Base-by-base conservation (phyloP, 495 filamentous ascomycete species). In the Podospora pseudocomata region DNA sequence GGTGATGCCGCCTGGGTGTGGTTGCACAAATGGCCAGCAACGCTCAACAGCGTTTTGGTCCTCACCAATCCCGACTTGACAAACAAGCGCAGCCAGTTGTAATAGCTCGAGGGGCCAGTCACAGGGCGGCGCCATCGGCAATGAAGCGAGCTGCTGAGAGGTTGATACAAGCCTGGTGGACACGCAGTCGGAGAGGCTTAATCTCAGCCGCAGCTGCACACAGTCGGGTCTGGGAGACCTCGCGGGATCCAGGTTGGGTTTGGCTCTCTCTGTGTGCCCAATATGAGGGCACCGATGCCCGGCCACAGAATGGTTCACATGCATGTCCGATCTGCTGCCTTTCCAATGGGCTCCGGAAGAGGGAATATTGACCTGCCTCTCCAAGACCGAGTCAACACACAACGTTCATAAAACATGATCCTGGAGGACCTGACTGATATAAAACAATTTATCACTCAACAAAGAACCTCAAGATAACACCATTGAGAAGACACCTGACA, bases 131-230 rank as follows among this genome's bases (percentile, higher is more conserved):
- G 39, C 39, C 39, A 49, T 49, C 39, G 39, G 39, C 39, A 49
- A 9, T 6, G 39, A 49, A 49, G 39, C 39, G 39, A 49, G 39
- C 39, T 49, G 67, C 64, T 68, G 32, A 68, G 64, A 62, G 66
- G 66, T 72, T 64, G 73, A 71, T 64, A 67, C 68, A 68, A 63
- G 63, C 60, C 64, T 67, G 60, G 39, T 58, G 61, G 54, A 53
- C 54, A 60, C 64, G 54, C 58, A 26, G 53, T 54, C 56, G 64
- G 58, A 63, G 54, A 60, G 63, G 67, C 65, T 60, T 71, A 39
- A 64, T 26, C 44, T 76, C 74, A 76, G 74, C 74, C 74, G 74
- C 74, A 74, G 18, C 68, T 74, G 70, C 74, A 66, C 7, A 49
- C 32, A 18, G 60, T 74, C 74, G 74, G 74, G 55, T 57, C 59